Base-by-base conservation (phyloP, 2,329 filamentous ascomycete species). In the Penicillium sp. region DNA sequence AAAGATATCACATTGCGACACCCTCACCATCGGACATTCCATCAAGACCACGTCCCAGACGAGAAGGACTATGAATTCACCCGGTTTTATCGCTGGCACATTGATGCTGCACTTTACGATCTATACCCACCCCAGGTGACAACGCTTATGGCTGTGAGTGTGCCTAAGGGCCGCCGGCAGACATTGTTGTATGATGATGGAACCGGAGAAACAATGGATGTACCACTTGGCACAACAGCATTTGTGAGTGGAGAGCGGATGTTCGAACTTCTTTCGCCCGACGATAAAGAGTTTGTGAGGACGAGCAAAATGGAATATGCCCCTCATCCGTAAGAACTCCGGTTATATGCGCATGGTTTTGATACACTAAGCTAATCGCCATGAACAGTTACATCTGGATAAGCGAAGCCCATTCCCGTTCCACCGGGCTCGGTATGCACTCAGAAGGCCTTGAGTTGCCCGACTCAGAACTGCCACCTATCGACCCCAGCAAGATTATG, bases 21-120 rank as follows among this genome's bases (percentile, higher is more conserved):
- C 67, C 89, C 89, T 6, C 89, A 92, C 67, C 89, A 92, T 77
- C 82, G 81, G 55, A 90, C 86, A 1, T 92, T 92, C 73, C 89
- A 92, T 72, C 82, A 83, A 50, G 83, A 84, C 5, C 69, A 76
- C 19, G 83, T 92, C 59, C 81, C 87, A 0, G 75, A 86, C 1
- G 76, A 78, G n/a, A 78, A 85, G n/a, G 83, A 86, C 59, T 70
- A 82, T 6, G 77, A 81, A 12, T 78, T 77, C 62, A 85, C 83
- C 0, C 75, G 82, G 7, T 85, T 90, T 75, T 91, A 89, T 74
- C 79, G 88, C 56, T 91, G 89, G 88, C 88, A 91, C 70, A 91
- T 91, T 51, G 88, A 91, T 66, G 88, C 89, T 4, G 88, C 88
- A 1, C 76, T 91, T 6, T 91, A 91, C 68, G 87, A 83, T 17